phyloP scores from a whole-genome alignment of 441 rosid species.

The Theobroma grandiflorum region DNA sequence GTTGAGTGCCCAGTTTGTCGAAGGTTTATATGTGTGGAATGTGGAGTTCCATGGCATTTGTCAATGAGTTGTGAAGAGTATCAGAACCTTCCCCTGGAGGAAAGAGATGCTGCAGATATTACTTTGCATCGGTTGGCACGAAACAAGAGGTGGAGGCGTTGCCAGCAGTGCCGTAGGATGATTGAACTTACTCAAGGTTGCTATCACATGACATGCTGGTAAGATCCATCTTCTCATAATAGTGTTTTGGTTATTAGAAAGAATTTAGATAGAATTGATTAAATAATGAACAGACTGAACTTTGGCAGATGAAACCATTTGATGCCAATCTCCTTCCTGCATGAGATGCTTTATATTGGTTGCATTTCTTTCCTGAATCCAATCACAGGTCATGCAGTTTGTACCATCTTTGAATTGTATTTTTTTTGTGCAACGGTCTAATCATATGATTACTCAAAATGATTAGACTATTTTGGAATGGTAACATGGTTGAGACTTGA shows the following conservation, averaged over 20 bases:
- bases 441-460: neutral
- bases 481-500: neutral
- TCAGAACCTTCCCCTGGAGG: slow-evolving; percentile 81
- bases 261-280: neutral
- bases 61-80: slow-evolving; percentile 87
- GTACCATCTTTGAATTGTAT: neutral
- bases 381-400: neutral
- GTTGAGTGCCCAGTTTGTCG: slow-evolving; percentile 87
- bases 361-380: slow-evolving; percentile 1
- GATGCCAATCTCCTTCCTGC: neutral
- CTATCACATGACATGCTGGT: slow-evolving; percentile 96
- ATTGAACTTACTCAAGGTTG: slow-evolving; percentile 92
- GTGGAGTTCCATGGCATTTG: slow-evolving; percentile 95
- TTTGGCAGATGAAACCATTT: neutral
- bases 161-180: slow-evolving; percentile 95
- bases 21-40: slow-evolving; percentile 83
- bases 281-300: neutral
- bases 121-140: slow-evolving; percentile 83
- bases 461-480: neutral
- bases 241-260: slow-evolving; percentile 3
- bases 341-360: neutral
- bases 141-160: slow-evolving; percentile 91
- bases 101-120: slow-evolving; percentile 80
- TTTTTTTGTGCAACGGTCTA: neutral
- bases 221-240: slow-evolving; percentile 38